Base-by-base conservation (phyloP, 2,329 filamentous ascomycete genomes). In the Alternaria brassicicola region DNA sequence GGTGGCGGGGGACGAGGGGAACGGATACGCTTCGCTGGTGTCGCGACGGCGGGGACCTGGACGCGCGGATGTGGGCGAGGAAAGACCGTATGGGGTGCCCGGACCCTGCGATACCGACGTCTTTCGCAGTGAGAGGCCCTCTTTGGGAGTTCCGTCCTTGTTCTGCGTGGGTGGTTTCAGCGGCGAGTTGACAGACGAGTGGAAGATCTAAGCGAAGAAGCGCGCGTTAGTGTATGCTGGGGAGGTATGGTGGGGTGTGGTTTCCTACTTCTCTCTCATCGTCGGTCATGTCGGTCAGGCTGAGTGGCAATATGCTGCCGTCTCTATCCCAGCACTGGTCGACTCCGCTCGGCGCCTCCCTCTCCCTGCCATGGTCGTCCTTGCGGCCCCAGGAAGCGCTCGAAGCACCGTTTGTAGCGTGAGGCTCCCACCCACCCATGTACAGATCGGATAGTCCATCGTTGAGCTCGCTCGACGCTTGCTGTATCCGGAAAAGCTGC, bases 161-260 rank as follows among this genome's bases (percentile, higher is more conserved):
- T 82, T 85, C 71, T 91, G 89, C 30, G 88, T 86, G 19, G 91
- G 91, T 8, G 91, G 90, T 78, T 98, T 98, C 67, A 97, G 82
- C 31, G 93, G 90, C 33, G 95, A 97, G 77, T 98, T 99, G 74
- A 99, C 93, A 64, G 96, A 95, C 49, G 86, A 86, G 49, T 87
- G 80, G 78, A 97, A 97, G 63, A 90, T 82, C 90, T 97, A 71
- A 67, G 64, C 59, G 59, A 75, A 53, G 50, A 59, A 47, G 39
- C 48, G 52, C 51, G 50, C 6, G 61, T 71, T 56, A 69, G 67
- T 28, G 31, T 28, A 54, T 28, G 35, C 50, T 25, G 26, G 25
- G 45, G 48, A 56, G 42, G 46, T 46, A 31, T 35, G 42, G 45
- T 54, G 21, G 45, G 39, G 9, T 13, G 19, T 30, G 19, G 19